Conservation (phyloP, 2,329 filamentous ascomycete genomes). For the Cadophora gregata region DNA sequence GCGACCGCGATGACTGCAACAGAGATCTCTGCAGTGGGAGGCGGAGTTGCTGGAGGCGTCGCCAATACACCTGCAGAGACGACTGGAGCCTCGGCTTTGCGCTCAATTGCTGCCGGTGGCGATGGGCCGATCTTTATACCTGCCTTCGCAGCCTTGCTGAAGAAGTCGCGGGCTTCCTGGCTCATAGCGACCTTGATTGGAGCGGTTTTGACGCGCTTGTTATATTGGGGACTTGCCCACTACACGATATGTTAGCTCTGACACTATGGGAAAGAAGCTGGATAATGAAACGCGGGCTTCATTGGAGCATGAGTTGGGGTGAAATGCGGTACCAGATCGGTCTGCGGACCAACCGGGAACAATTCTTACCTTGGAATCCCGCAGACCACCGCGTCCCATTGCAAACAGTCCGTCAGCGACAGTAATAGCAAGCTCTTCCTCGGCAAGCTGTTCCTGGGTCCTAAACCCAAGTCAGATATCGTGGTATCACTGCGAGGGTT, state of each 20-base stretch:
- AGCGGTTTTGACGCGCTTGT: background rate
- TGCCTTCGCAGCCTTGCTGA: background rate
- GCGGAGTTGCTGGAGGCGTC: background rate
- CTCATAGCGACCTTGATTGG: background rate
- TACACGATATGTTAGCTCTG: background rate
- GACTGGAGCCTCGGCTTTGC: background rate
- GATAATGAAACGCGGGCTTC: background rate
- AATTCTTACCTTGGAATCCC: background rate
- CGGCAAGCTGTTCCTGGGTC: background rate
- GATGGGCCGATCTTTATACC: background rate
- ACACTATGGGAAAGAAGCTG: background rate
- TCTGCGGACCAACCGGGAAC: background rate
- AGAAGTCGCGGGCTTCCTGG: background rate
- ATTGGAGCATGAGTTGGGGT: background rate
- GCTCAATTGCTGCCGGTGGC: background rate
- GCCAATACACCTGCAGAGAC: background rate
- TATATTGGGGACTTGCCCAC: slow-evolving; percentile 16
- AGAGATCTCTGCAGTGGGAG: background rate
- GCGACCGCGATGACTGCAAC: background rate
- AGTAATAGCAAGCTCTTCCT: background rate
- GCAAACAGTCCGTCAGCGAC: background rate
- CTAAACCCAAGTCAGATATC: background rate
- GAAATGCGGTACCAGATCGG: background rate
- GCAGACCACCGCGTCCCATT: background rate
- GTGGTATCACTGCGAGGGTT: background rate